phyloP scores from a whole-genome alignment of 2,329 filamentous ascomycete genomes.

The Tolypocladium ophioglossoides region DNA sequence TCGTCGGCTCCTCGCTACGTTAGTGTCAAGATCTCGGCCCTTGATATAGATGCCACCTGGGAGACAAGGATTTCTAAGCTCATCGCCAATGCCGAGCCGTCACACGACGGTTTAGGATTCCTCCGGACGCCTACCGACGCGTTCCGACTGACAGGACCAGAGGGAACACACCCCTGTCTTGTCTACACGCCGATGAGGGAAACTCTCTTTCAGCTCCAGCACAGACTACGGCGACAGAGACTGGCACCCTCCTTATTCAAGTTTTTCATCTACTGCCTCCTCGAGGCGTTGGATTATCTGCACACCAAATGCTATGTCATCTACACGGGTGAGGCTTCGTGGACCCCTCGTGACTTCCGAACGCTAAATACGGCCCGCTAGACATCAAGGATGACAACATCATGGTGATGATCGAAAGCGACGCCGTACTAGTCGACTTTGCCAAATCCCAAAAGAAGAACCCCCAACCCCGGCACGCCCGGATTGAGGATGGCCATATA shows the following conservation, averaged over 20 bases:
- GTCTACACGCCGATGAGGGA: constrained; percentile 12
- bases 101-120: constrained; percentile 6
- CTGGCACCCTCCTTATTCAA: constrained; percentile 7
- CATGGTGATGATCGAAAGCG: constrained; percentile 10
- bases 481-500: constrained; percentile 5
- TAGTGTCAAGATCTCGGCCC: constrained; percentile 9
- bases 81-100: constrained; percentile 7
- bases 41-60: constrained; percentile 6
- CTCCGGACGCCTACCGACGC: constrained; percentile 5
- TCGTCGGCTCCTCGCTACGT: constrained; percentile 3
- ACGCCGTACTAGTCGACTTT: constrained; percentile 5
- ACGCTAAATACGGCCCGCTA: neutral
- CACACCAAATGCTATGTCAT: constrained; percentile 10
- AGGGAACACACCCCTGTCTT: constrained; percentile 10
- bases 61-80: constrained; percentile 4
- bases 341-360: neutral
- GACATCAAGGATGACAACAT: constrained; percentile 14
- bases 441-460: neutral
- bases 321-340: constrained; percentile 9
- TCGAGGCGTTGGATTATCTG: constrained; percentile 10
- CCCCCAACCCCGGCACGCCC: constrained; percentile 3
- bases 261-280: constrained; percentile 8
- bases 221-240: constrained; percentile 4
- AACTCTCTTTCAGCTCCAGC: constrained; percentile 9
- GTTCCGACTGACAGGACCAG: constrained; percentile 6